Percentiles rank a stretch among this genome's conserved stretches.
phyloP scores from a whole-genome alignment of 495 filamentous ascomycete species.

The Lasiosphaeris hirsuta region DNA sequence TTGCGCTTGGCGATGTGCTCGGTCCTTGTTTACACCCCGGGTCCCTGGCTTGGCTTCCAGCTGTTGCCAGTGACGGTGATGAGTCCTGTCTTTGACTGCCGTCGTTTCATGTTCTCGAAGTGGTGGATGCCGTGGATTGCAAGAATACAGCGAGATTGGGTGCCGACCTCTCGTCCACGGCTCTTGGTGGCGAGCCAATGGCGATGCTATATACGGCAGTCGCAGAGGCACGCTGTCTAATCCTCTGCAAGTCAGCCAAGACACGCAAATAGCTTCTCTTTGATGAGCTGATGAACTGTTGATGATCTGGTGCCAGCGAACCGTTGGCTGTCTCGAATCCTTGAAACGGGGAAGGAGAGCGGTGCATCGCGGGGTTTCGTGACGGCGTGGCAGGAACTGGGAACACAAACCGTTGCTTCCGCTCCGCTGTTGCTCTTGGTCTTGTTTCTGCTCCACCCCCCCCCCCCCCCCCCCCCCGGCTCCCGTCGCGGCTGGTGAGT shows the following conservation, averaged over 20 bases:
- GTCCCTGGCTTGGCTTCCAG: neutral
- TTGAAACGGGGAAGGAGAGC: neutral
- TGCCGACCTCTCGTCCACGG: neutral
- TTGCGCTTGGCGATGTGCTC: neutral
- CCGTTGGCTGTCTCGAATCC: neutral
- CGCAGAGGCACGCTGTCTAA: neutral
- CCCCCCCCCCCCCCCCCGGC: too few relatives aligned
- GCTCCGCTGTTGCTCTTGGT: too few relatives aligned
- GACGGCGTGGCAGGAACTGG: too few relatives aligned
- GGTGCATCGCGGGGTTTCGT: too few relatives aligned
- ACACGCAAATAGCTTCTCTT: neutral
- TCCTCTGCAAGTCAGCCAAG: conserved; percentile 5
- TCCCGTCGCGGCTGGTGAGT: too few relatives aligned
- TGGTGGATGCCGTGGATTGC: too few relatives aligned
- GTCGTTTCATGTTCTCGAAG: too few relatives aligned
- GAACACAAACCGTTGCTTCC: too few relatives aligned
- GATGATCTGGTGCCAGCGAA: neutral
- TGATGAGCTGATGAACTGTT: neutral
- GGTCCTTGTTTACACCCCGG: neutral
- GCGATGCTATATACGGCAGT: neutral
- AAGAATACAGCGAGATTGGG: neutral
- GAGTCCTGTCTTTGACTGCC: neutral
- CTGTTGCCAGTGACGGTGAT: neutral
- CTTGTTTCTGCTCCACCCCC: too few relatives aligned
- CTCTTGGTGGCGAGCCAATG: neutral